A percentile compares a stretch with the other conserved stretches of the same genome.
phyloP scores from a whole-genome alignment of 2,329 filamentous ascomycete species.

The Paecilomyces niveus region DNA sequence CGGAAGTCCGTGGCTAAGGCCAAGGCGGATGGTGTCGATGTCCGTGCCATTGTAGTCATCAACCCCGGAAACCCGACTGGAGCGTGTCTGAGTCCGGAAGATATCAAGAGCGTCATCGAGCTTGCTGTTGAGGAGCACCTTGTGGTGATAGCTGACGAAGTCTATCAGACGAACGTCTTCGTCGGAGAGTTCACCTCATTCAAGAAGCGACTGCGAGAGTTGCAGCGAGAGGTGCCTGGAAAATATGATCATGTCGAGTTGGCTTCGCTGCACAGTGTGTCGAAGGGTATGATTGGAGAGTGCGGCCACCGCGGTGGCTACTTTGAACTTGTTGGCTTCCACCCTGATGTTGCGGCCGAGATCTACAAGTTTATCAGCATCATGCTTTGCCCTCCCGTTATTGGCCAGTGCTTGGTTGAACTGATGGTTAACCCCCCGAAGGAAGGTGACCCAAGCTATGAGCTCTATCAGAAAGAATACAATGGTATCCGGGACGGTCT shows the following conservation, averaged over 20 bases:
- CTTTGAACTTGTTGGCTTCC: conserved; percentile 91
- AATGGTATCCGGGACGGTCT: conserved; percentile 72
- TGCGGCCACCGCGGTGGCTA: conserved; percentile 96
- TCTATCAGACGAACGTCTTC: conserved; percentile 99
- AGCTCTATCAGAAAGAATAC: conserved; percentile 80
- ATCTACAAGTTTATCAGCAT: conserved; percentile 99
- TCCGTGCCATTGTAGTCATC: conserved; percentile 91
- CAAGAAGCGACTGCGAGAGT: conserved; percentile 74
- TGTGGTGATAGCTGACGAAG: conserved; percentile 90
- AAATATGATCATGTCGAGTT: conserved; percentile 82
- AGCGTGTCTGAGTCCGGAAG: conserved; percentile 68
- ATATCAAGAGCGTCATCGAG: conserved; percentile 78
- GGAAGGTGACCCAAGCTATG: conserved; percentile 73
- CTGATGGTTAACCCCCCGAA: conserved; percentile 95
- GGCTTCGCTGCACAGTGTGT: conserved; percentile 84
- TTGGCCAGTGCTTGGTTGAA: conserved; percentile 94
- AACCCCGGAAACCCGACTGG: conserved; percentile 98
- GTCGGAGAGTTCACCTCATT: conserved; percentile 90
- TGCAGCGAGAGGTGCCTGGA: conserved; percentile 67
- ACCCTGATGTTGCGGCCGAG: conserved; percentile 75
- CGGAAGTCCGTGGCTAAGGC: conserved; percentile 66
- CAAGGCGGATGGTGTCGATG: conserved; percentile 68
- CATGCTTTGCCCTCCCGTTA: conserved; percentile 88
- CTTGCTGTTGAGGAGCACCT: conserved; percentile 79
- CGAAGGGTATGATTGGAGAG: conserved; percentile 98